Conservation (phyloP, 768 basidiomycete genomes). For the Amylocystis lapponica region DNA sequence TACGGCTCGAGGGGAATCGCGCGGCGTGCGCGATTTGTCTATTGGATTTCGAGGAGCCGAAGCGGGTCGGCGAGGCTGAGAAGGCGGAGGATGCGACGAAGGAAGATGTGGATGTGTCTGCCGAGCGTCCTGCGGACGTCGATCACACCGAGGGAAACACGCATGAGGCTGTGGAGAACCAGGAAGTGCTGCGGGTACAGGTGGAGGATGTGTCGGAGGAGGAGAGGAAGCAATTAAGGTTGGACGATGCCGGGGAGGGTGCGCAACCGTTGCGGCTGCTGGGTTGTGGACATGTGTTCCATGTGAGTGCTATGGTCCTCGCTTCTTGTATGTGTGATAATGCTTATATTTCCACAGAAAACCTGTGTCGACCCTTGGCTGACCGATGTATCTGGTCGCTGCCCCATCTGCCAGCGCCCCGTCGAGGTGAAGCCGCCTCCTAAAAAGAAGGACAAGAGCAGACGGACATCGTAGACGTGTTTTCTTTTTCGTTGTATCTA, state of each 20-base stretch:
- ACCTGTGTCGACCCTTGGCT: constrained; percentile 90
- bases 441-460: constrained; percentile 12
- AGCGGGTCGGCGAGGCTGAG: constrained; percentile 28
- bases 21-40: constrained; percentile 83
- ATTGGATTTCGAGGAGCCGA: constrained; percentile 79
- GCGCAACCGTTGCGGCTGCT: constrained; percentile 72
- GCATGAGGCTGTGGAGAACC: not conserved
- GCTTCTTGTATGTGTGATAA: constrained; percentile 3
- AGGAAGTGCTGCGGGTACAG: constrained; percentile 28
- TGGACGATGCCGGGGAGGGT: constrained; percentile 71
- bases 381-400: constrained; percentile 76
- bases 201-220: constrained; percentile 31
- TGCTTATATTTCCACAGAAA: constrained; percentile 43
- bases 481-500: not conserved
- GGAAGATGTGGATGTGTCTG: not conserved
- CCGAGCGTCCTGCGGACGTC: constrained; percentile 3
- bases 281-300: constrained; percentile 84
- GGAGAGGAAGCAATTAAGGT: constrained; percentile 38
- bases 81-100: constrained; percentile 16
- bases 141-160: not conserved
- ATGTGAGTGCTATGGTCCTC: constrained; percentile 47
- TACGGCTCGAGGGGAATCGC: constrained; percentile 74
- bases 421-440: constrained; percentile 43
- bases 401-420: constrained; percentile 78
- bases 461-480: constrained; percentile 3